Conservation (phyloP, 768 basidiomycete genomes). For the Kwoniella sp. region DNA sequence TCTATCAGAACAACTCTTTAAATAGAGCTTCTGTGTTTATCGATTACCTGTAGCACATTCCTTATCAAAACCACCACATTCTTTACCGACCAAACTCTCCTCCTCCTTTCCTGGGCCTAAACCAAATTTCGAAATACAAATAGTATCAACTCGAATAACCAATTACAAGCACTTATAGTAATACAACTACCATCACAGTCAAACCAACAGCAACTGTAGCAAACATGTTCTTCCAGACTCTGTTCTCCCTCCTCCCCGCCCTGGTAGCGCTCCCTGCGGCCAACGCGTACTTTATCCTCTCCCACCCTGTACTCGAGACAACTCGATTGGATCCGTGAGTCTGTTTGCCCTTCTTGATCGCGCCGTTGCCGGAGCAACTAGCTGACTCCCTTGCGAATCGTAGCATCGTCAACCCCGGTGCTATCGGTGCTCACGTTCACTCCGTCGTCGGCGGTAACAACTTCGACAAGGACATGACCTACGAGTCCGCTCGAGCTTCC, state of each 20-base stretch:
- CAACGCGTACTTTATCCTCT: slow-evolving; percentile 52
- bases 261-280: slow-evolving; percentile 30
- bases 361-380: neutral
- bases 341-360: neutral
- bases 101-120: neutral
- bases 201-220: slow-evolving; percentile 16
- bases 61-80: slow-evolving; percentile 20
- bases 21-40: slow-evolving; percentile 10
- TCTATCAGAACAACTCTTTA: slow-evolving; percentile 17
- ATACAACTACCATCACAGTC: neutral
- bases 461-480: slow-evolving; percentile 51
- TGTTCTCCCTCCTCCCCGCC: slow-evolving; percentile 29
- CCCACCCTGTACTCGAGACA: slow-evolving; percentile 45
- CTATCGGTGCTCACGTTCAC: slow-evolving; percentile 50
- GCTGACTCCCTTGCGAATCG: slow-evolving; percentile 3
- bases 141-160: slow-evolving; percentile 7
- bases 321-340: slow-evolving; percentile 55
- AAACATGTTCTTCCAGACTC: slow-evolving; percentile 21
- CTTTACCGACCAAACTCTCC: slow-evolving; percentile 12
- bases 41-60: slow-evolving; percentile 25
- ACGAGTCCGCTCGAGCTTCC: slow-evolving; percentile 40
- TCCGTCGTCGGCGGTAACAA: slow-evolving; percentile 56
- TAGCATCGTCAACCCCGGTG: slow-evolving; percentile 51
- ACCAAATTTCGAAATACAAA: slow-evolving; percentile 13
- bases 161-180: slow-evolving; percentile 4